Base-by-base conservation (phyloP, 129 eudicot species). In the Dittrichia graveolens region DNA sequence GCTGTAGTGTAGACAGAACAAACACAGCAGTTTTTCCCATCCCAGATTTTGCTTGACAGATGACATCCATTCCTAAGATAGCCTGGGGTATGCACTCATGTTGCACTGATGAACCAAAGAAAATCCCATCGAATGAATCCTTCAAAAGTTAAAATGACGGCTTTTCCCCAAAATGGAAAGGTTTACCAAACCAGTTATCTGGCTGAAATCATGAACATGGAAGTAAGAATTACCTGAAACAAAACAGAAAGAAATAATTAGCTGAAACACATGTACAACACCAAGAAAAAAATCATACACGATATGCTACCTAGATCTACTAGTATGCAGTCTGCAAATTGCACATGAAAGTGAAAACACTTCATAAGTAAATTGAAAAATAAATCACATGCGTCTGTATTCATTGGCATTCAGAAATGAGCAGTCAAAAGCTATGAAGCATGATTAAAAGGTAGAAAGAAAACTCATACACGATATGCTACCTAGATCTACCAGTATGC, bases 21-120 rank as follows among this genome's bases (percentile, higher is more conserved):
- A 87, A 90, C 3, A 90, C 96, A 61, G 96, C 96, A 5, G 96
- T 90, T 68, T 90, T 90, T 34, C 96, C 96, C 96, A 90, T 90
- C 43, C 96, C 96, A 62, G 96, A 90, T 46, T 90, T 90, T 11
- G 96, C 96, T 90, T 90, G 96, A 73, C 96, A 90, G 59, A 90
- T 84, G 74, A 90, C 96, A 81, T 90, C 93, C 96, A 90, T 90
- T 53, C 96, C 96, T 77, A 90, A 65, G 12, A 87, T 90, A 56
- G 93, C 96, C 81, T 90, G 93, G 54, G 96, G 96, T 53, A 89
- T 89, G 73, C 96, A 89, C 74, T 86, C 90, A 67, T 89, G 96
- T 86, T 89, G 96, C 72, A 89, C 96, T 84, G 86, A 71, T 69
- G 89, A 89, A 86, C 86, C 85, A 91, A 85, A 91, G 46, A 85